A percentile compares a stretch with the other conserved stretches of the same genome.
These are phyloP conservation scores for Pleurotus platypus DNA, from an alignment of 768 basidiomycete genomes.

Conservation along the genomic window DNA sequence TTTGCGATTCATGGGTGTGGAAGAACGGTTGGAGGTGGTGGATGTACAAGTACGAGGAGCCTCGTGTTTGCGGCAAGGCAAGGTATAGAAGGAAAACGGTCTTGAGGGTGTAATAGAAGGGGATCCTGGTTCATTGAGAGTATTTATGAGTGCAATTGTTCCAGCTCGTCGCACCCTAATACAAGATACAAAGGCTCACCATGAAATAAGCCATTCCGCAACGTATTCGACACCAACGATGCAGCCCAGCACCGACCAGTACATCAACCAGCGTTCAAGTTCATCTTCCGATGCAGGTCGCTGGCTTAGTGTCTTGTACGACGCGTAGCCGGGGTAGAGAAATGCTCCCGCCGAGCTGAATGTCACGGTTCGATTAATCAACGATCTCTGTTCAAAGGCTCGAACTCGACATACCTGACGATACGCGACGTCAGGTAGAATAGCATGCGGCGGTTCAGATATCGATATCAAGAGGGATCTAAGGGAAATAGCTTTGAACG, in stretches of 20 bases:
- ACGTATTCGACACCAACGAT: constrained; percentile 80
- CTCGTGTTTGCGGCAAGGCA: constrained; percentile 84
- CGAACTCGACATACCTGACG: constrained; percentile 33
- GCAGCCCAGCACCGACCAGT: constrained; percentile 89
- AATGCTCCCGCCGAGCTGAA: constrained; percentile 70
- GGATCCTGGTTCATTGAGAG: constrained; percentile 57
- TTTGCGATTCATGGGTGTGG: constrained; percentile 74
- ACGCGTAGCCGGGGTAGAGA: constrained; percentile 91
- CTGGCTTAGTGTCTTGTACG: constrained; percentile 90
- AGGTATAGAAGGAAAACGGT: constrained; percentile 85
- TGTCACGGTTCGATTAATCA: not conserved
- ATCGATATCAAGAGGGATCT: not conserved
- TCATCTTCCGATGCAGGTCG: constrained; percentile 83
- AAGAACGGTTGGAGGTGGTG: constrained; percentile 82
- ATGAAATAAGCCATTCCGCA: constrained; percentile 84
- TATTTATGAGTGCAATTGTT: constrained; percentile 10
- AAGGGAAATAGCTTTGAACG: not conserved
- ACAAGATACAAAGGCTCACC: constrained; percentile 44
- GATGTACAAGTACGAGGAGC: constrained; percentile 82
- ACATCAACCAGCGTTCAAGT: constrained; percentile 94
- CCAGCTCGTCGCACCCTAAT: not conserved
- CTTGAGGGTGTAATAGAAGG: constrained; percentile 83
- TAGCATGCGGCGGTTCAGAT: constrained; percentile 28
- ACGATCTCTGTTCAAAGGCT: not conserved
- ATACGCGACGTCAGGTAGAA: constrained; percentile 48